Conservation (phyloP, 371 early-diverging fungal species). For the Coemansia sp. region DNA sequence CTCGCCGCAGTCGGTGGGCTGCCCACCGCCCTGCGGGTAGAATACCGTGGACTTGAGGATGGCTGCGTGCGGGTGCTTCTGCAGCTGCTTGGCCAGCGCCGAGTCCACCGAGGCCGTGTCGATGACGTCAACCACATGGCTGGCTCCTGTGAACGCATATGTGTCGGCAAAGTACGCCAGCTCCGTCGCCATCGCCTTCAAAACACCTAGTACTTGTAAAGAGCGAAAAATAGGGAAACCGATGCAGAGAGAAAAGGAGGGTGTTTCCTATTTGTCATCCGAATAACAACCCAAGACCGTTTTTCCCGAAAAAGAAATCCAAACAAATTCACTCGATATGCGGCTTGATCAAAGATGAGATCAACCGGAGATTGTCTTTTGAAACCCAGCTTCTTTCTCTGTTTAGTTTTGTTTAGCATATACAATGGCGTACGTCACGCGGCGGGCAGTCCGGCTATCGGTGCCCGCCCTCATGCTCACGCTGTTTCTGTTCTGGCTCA, state of each 20-base stretch:
- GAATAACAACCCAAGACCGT: no score
- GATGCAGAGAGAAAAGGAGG: no score
- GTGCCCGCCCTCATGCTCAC: no score
- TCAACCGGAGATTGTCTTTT: no score
- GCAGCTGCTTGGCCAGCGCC: slow-evolving; percentile 8
- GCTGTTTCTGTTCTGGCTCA: no score
- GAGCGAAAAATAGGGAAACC: background rate
- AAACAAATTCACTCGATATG: no score
- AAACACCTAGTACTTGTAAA: background rate
- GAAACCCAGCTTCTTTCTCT: no score
- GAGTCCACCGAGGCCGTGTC: slow-evolving; percentile 1
- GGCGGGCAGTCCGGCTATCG: no score
- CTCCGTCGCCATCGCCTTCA: slow-evolving; percentile 1
- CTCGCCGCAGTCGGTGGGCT: slow-evolving; percentile 22
- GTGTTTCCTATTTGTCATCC: background rate
- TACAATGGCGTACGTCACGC: no score
- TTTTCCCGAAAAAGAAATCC: no score
- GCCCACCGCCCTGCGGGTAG: slow-evolving; percentile 30
- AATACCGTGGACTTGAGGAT: slow-evolving; percentile 19
- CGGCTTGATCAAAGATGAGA: no score
- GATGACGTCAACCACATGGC: slow-evolving; percentile 7
- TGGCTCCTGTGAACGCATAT: slow-evolving; percentile 9
- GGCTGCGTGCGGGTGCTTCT: slow-evolving; percentile 9
- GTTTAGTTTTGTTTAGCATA: no score
- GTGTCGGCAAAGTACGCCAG: slow-evolving; percentile 25